Percentiles rank a stretch among this genome's conserved stretches.
Evolutionary conservation across 2,329 filamentous ascomycete species (phyloP).

Genomic region (Rhexocercosporidium sp.): DNA sequence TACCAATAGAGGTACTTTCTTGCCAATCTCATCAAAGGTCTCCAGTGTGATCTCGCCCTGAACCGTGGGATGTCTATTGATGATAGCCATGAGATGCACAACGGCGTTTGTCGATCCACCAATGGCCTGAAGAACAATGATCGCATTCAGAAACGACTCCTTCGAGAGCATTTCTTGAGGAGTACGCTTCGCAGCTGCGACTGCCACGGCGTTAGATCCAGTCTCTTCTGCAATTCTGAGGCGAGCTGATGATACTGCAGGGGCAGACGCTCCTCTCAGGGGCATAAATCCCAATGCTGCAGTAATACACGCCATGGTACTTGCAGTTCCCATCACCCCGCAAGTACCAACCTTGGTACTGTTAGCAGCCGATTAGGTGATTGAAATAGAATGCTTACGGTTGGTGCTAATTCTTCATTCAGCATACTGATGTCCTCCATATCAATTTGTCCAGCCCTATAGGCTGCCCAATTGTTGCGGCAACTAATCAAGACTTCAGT

Average conservation of each 20-base stretch:
- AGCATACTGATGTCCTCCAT: conserved; percentile 73
- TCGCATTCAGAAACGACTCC: conserved; percentile 54
- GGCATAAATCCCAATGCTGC: conserved; percentile 59
- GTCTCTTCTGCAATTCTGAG: conserved; percentile 60
- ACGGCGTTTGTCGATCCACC: conserved; percentile 51
- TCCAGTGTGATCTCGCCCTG: conserved; percentile 51
- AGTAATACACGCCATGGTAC: conserved; percentile 60
- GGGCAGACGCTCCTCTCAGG: conserved; percentile 55
- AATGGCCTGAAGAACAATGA: conserved; percentile 50
- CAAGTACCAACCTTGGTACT: conserved; percentile 50
- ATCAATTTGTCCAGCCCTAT: conserved; percentile 67
- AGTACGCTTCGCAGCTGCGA: conserved; percentile 45
- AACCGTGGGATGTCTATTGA: conserved; percentile 55
- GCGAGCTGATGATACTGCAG: conserved; percentile 54
- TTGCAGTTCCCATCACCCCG: conserved; percentile 63
- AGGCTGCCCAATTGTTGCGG: conserved; percentile 74
- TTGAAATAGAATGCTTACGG: conserved; percentile 49
- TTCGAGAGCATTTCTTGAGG: conserved; percentile 52
- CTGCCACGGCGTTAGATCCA: conserved; percentile 53
- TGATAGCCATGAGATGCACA: conserved; percentile 50
- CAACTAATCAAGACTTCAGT: too few relatives aligned
- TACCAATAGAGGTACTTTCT: conserved; percentile 51
- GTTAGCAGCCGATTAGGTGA: neutral
- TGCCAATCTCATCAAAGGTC: conserved; percentile 54
- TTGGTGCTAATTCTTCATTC: conserved; percentile 76